Percentiles rank a stretch among this genome's conserved stretches.
Evolutionary conservation across 768 basidiomycete genomes (phyloP).

Genomic region (Cystofilobasidium bisporidii): DNA sequence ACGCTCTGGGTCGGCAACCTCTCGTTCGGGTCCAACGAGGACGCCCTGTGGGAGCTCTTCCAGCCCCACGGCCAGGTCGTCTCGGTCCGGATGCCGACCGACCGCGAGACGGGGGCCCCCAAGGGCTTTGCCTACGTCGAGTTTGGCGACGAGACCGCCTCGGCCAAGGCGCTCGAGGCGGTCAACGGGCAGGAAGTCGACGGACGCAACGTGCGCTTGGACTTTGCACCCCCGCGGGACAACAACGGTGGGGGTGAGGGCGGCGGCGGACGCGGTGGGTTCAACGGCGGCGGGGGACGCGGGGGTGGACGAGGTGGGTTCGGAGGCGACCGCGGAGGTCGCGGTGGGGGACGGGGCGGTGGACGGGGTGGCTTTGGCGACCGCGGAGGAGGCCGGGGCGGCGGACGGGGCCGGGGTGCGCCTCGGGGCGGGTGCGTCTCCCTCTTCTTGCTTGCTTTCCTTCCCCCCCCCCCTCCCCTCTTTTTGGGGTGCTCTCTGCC

Average conservation of each 20-base stretch:
- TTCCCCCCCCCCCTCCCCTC: neutral
- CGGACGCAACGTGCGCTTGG: constrained; percentile 69
- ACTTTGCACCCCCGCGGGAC: constrained; percentile 42
- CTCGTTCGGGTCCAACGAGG: constrained; percentile 68
- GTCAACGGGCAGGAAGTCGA: constrained; percentile 64
- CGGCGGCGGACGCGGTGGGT: constrained; percentile 42
- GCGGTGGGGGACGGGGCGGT: constrained; percentile 38
- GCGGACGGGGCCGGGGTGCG: constrained; percentile 42
- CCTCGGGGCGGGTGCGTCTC: constrained; percentile 34
- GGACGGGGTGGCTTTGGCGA: constrained; percentile 39
- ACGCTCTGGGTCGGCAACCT: constrained; percentile 88
- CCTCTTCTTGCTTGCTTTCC: neutral
- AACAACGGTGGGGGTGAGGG: constrained; percentile 36
- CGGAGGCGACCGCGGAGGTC: constrained; percentile 40
- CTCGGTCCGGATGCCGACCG: constrained; percentile 81
- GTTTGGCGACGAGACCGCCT: constrained; percentile 67
- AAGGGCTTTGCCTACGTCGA: constrained; percentile 98
- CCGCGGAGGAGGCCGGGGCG: constrained; percentile 36
- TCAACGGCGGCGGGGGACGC: constrained; percentile 46
- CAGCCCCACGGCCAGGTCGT: constrained; percentile 75
- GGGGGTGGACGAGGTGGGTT: constrained; percentile 35
- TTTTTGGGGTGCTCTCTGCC: neutral
- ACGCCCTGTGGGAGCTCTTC: constrained; percentile 80
- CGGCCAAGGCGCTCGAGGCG: constrained; percentile 65
- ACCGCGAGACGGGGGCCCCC: constrained; percentile 75